Conservation (phyloP, 192 early-diverging fungal genomes). For the Coemansia sp. region DNA sequence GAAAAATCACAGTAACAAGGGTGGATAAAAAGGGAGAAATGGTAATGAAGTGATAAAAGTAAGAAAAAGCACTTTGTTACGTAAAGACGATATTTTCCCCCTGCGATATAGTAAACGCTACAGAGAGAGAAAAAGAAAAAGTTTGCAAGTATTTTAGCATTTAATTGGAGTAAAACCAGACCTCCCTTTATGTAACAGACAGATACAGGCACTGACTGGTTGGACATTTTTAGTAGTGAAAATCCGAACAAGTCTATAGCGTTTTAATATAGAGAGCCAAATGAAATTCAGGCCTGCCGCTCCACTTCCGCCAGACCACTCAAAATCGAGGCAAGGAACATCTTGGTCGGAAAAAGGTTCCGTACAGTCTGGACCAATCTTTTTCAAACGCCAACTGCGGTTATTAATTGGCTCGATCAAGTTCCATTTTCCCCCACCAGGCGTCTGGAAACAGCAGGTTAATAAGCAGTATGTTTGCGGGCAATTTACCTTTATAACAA, state of each 20-base stretch:
- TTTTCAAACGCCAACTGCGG: not conserved
- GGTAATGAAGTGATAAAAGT: not conserved
- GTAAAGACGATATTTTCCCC: not conserved
- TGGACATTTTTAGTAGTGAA: not conserved
- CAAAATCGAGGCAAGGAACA: not conserved
- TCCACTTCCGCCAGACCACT: constrained; percentile 5
- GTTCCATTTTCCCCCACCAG: not conserved
- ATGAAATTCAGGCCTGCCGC: not conserved
- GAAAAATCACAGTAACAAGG: too few relatives aligned
- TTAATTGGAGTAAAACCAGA: constrained; percentile 10
- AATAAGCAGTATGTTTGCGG: not conserved
- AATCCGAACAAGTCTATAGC: not conserved
- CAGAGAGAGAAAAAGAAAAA: constrained; percentile 14
- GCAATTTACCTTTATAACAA: not conserved
- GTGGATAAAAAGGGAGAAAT: constrained; percentile 6
- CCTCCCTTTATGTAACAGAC: not conserved
- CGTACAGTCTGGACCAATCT: not conserved
- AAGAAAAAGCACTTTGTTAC: not conserved
- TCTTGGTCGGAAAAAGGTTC: not conserved
- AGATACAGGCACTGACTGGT: too few relatives aligned
- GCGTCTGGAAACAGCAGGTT: not conserved
- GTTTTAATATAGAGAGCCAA: constrained; percentile 4
- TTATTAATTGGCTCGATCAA: not conserved
- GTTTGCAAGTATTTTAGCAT: constrained; percentile 1
- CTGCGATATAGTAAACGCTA: constrained; percentile 4